Evolutionary conservation across 108 stramenopile genomes (phyloP).

Genomic region (Fistulifera pelliculosa): DNA sequence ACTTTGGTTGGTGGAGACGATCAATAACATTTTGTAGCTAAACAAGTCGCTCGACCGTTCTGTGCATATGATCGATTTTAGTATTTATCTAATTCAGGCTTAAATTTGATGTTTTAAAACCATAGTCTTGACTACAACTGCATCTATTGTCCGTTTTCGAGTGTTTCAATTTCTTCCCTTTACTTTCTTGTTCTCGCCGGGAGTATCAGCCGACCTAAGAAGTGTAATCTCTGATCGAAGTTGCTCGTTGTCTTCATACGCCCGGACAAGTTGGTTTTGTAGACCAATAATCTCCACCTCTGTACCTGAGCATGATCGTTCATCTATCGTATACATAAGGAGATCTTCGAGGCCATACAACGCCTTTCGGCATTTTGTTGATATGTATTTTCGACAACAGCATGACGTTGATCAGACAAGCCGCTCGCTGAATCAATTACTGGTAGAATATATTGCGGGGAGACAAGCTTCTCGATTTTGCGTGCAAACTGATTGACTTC

Average conservation of each 20-base stretch:
- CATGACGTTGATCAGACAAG: background rate
- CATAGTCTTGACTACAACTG: too few relatives aligned
- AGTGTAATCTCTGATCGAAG: background rate
- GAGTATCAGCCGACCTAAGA: too few relatives aligned
- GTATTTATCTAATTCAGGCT: too few relatives aligned
- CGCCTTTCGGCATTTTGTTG: background rate
- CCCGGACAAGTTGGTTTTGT: background rate
- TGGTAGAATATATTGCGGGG: background rate
- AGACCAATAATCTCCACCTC: background rate
- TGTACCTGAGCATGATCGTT: background rate
- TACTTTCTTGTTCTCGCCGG: too few relatives aligned
- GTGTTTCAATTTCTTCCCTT: too few relatives aligned
- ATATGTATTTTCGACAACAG: background rate
- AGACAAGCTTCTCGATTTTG: background rate
- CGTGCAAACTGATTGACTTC: background rate
- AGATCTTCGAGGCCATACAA: background rate
- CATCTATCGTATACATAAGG: background rate
- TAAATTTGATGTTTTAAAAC: too few relatives aligned
- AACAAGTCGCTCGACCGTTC: too few relatives aligned
- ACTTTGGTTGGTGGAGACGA: conserved; percentile 21
- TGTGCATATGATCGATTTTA: too few relatives aligned
- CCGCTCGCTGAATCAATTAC: too few relatives aligned
- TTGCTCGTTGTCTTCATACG: background rate
- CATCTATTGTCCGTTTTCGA: too few relatives aligned
- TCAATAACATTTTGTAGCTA: conserved; percentile 5